Conservation (phyloP, 2,329 filamentous ascomycete species). For the Diaporthe citrichinensis region DNA sequence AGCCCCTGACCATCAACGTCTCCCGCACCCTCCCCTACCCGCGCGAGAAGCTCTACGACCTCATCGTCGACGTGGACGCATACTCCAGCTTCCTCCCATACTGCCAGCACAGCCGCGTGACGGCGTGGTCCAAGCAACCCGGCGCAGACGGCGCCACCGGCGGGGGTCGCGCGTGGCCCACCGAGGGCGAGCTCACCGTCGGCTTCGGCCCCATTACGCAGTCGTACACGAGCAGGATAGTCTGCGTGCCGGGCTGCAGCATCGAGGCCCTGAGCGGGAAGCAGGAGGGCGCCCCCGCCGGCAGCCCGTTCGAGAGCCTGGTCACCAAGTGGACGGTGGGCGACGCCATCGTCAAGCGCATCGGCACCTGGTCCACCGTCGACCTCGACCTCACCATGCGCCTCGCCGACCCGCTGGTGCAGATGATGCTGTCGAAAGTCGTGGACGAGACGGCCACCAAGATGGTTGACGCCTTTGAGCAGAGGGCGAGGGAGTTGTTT, state of each 20-base stretch:
- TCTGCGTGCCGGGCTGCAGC: slow-evolving; percentile 79
- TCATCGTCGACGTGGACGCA: slow-evolving; percentile 89
- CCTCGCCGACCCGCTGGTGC: slow-evolving; percentile 92
- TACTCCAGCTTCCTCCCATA: slow-evolving; percentile 94
- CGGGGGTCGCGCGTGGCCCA: slow-evolving; percentile 71
- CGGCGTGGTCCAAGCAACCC: slow-evolving; percentile 73
- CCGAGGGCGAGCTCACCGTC: slow-evolving; percentile 82
- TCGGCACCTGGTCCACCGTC: slow-evolving; percentile 76
- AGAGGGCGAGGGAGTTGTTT: slow-evolving; percentile 75
- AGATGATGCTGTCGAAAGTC: slow-evolving; percentile 83
- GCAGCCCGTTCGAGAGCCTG: slow-evolving; percentile 71
- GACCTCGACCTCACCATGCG: slow-evolving; percentile 83
- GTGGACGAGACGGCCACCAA: slow-evolving; percentile 86
- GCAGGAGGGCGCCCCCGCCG: slow-evolving; percentile 51
- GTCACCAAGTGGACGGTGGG: slow-evolving; percentile 78
- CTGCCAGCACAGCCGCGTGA: slow-evolving; percentile 84
- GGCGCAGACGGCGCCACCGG: slow-evolving; percentile 54
- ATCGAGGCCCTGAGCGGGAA: slow-evolving; percentile 84
- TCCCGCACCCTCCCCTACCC: slow-evolving; percentile 84
- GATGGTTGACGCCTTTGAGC: slow-evolving; percentile 96
- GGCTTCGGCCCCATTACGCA: slow-evolving; percentile 90
- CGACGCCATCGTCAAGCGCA: slow-evolving; percentile 49
- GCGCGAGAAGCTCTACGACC: slow-evolving; percentile 78
- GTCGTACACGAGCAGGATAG: slow-evolving; percentile 83
- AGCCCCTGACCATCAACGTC: slow-evolving; percentile 71